Base-by-base conservation (phyloP, 2,329 filamentous ascomycete genomes). In the Trichoderma pleuroti region DNA sequence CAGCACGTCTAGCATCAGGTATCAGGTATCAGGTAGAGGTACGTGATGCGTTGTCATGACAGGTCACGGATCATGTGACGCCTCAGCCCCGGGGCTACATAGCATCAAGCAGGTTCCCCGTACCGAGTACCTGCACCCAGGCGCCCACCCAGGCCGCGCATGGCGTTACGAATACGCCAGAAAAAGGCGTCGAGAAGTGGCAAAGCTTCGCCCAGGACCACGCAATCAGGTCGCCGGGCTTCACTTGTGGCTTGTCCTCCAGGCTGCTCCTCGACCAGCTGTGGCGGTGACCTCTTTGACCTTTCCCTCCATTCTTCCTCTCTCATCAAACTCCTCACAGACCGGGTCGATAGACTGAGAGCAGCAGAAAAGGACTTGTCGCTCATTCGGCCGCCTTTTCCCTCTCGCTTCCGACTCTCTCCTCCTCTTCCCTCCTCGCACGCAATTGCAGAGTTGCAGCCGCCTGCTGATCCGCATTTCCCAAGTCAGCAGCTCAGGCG, bases 121-220 rank as follows among this genome's bases (percentile, higher is more conserved):
- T 67, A 68, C 9, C 54, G 26, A 46, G 54, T 68, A 60, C 64
- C 59, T 46, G 36, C 54, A 49, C 14, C 4, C 3, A 52, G 56
- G 66, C 66, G 56, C 56, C 28, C 28, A 28, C 11, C 18, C 36
- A 26, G 65, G 65, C 65, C 65, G 65, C 65, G 66, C 66, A 68
- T 18, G 30, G 56, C 56, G 66, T 68, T 68, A 52, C 64, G 42
- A 61, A 57, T 62, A 62, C 57, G 67, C 59, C 66, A 34, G 28
- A 18, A 34, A 42, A 30, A 52, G 21, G 46, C 46, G 46, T 52
- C 21, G 21, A 52, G n/a, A 60, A 56, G 57, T 74, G 72, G 73
- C 73, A 72, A 73, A 71, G 59, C 69, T 63, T 52, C 49, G 10
- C 10, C 36, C 66, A 66, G 67, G 67, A 65, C 73, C 65, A 73